These are phyloP conservation scores for Coemansia sp. DNA, from an alignment of 192 early-diverging fungal genomes.

Conservation along the genomic window DNA sequence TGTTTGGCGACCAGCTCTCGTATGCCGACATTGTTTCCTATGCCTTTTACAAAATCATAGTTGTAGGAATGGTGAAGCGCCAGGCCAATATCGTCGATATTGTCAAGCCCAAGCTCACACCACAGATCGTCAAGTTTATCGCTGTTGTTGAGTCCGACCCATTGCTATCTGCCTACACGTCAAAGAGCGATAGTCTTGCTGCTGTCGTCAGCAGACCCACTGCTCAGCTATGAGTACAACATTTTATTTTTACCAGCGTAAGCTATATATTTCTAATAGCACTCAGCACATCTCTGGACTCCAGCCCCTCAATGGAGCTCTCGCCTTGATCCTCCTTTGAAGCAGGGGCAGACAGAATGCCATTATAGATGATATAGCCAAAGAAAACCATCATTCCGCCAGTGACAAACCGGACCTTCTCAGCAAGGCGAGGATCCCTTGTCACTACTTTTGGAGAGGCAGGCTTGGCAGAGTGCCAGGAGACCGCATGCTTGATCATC, in stretches of 20 bases:
- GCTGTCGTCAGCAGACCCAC: neutral
- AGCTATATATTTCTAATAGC: too few relatives aligned
- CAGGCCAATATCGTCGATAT: conserved; percentile 3
- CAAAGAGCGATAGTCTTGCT: conserved; percentile 3
- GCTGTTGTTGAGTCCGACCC: conserved; percentile 21
- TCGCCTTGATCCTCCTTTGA: neutral
- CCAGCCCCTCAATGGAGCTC: too few relatives aligned
- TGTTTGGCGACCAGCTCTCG: conserved; percentile 44
- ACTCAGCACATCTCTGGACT: too few relatives aligned
- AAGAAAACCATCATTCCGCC: conserved; percentile 35
- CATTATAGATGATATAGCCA: conserved; percentile 43
- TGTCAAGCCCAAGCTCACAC: conserved; percentile 17
- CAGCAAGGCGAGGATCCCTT: conserved; percentile 14
- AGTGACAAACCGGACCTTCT: conserved; percentile 14
- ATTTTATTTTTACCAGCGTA: too few relatives aligned
- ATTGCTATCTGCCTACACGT: neutral
- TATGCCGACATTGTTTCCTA: conserved; percentile 43
- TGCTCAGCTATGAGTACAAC: too few relatives aligned
- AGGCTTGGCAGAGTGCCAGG: conserved; percentile 4
- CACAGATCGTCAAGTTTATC: conserved; percentile 26
- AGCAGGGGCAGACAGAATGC: conserved; percentile 17
- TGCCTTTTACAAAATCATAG: conserved; percentile 17
- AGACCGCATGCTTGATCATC: conserved; percentile 17
- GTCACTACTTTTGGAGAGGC: neutral
- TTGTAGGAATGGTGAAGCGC: neutral